Base-by-base conservation (phyloP, 164 flowering plant genomes). In the Vitis cinerea region DNA sequence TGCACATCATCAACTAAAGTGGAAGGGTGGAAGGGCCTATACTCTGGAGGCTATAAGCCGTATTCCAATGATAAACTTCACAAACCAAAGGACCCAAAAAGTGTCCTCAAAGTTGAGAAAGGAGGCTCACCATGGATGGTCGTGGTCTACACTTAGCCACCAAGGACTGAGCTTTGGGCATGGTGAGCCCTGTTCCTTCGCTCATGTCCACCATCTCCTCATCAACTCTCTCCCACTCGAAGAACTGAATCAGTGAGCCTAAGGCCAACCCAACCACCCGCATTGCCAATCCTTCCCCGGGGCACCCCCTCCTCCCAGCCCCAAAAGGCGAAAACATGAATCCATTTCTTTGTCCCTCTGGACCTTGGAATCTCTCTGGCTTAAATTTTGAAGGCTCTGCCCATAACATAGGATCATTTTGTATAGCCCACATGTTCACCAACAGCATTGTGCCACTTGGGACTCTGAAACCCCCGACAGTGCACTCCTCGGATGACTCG, bases 181-280 rank as follows among this genome's bases (percentile, higher is more conserved):
- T 23, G 9, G 75, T 73, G 1, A 73, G 13, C 9, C 84, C 87
- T 1, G 53, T 0, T 10, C 74, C 77, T 62, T 79, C 82, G 0
- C 29, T 61, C 84, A 81, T 75, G 29, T 83, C 84, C 56, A 79
- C 71, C 72, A 49, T 9, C 1, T 75, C 80, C 19, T 78, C 66
- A 4, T 76, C 65, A 37, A 72, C 37, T 10, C 73, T 74, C 15
- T 73, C 75, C 86, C 86, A 83, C 64, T 81, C 84, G 31, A 83
- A 81, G 64, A 83, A 83, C 59, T 83, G 86, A 58, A 79, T 70
- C 47, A 81, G 5, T 1, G 73, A 58, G 0, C 81, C 85, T 13
- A 84, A 44, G 0, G 64, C 69, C 71, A 78, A 59, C 6, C 69
- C 76, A 3, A 82, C 64, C 50, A 78, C 16, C 2, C 81, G 75